phyloP scores from a whole-genome alignment of 2,329 filamentous ascomycete species.

The Diplodia sapinea region DNA sequence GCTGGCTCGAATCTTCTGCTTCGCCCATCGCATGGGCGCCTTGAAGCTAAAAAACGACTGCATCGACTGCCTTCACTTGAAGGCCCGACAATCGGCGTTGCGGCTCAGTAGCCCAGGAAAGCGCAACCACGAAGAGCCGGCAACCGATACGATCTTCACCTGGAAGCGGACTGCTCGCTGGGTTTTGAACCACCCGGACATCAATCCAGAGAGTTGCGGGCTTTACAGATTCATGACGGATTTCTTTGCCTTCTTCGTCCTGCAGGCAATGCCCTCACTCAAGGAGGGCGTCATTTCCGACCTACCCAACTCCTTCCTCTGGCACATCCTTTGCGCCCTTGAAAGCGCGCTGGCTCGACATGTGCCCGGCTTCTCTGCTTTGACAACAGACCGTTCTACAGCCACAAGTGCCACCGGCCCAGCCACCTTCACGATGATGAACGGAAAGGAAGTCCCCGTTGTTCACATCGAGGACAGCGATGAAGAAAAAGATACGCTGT shows the following conservation, averaged over 20 bases:
- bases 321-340: not conserved
- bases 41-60: not conserved
- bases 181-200: not conserved
- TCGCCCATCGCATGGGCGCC: not conserved
- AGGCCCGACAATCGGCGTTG: no score
- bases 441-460: not conserved
- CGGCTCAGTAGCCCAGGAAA: not conserved
- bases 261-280: not conserved
- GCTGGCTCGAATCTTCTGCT: not conserved
- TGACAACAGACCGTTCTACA: no score
- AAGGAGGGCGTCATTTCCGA: not conserved
- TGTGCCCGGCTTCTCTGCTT: not conserved
- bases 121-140: not conserved
- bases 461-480: not conserved
- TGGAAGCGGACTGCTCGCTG: constrained; percentile 1
- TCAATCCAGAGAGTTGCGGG: not conserved
- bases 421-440: no score
- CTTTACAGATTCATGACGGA: not conserved
- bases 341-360: not conserved
- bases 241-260: constrained; percentile 14
- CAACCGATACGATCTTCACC: not conserved
- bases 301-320: not conserved
- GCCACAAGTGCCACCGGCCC: no score
- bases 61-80: not conserved
- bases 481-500: not conserved